A percentile compares a stretch with the other conserved stretches of the same genome.
phyloP scores from a whole-genome alignment of 768 basidiomycete genomes.

The Austroboletus festivus region DNA sequence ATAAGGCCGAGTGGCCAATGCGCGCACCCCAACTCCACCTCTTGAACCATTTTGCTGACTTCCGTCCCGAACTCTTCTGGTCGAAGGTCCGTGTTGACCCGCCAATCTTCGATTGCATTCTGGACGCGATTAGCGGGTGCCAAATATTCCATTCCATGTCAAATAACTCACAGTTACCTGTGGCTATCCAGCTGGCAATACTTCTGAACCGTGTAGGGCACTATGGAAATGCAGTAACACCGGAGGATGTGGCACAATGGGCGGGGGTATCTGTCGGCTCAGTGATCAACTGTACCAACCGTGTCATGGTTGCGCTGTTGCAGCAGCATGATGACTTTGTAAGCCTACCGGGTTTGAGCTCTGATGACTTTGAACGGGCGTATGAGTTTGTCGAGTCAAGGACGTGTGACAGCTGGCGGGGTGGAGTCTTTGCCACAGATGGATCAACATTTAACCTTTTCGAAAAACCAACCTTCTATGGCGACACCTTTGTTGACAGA shows the following conservation, averaged over 20 bases:
- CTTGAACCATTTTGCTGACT: too few relatives aligned
- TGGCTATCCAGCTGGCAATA: too few relatives aligned
- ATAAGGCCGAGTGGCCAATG: too few relatives aligned
- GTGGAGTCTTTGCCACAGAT: slow-evolving; percentile 37
- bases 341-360: not conserved
- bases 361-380: not conserved
- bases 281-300: slow-evolving; percentile 3
- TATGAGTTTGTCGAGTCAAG: not conserved
- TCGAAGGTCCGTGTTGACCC: too few relatives aligned
- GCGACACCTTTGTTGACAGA: not conserved
- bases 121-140: too few relatives aligned
- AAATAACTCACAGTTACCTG: too few relatives aligned
- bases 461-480: not conserved
- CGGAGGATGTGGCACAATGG: slow-evolving; percentile 8
- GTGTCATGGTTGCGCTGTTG: slow-evolving; percentile 1
- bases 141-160: too few relatives aligned
- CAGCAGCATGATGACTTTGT: slow-evolving; percentile 3
- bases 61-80: too few relatives aligned
- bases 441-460: not conserved
- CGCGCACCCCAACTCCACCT: too few relatives aligned
- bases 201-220: slow-evolving; percentile 15
- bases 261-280: slow-evolving; percentile 1
- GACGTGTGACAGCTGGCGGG: slow-evolving; percentile 13
- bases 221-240: slow-evolving; percentile 21
- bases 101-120: too few relatives aligned